A percentile compares a stretch with the other conserved stretches of the same genome.
Evolutionary conservation across 495 filamentous ascomycete species (phyloP).

Genomic region (Daldinia concentrica): DNA sequence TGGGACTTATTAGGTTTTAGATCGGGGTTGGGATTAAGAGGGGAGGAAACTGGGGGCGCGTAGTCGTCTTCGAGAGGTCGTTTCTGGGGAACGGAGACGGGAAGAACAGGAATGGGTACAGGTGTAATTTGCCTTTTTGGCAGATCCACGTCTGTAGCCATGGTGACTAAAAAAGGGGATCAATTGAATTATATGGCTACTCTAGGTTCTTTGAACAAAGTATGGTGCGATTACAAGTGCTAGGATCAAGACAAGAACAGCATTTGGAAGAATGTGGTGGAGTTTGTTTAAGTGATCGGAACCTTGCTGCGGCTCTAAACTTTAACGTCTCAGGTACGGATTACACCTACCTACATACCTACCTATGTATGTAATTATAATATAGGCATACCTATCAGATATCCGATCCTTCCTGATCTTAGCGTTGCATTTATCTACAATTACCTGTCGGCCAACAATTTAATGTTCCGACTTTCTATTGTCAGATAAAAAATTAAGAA

Average conservation of each 20-base stretch:
- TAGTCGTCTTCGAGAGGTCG: constrained; percentile 62
- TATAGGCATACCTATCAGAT: background rate
- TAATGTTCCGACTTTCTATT: background rate
- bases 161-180: constrained; percentile 34
- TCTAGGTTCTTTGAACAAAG: constrained; percentile 3
- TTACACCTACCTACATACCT: background rate
- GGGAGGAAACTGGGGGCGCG: constrained; percentile 67
- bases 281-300: constrained; percentile 11
- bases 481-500: background rate
- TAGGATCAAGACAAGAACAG: background rate
- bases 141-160: constrained; percentile 51
- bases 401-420: background rate
- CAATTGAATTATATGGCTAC: background rate
- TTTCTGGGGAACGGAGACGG: constrained; percentile 66
- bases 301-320: constrained; percentile 25
- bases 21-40: constrained; percentile 66
- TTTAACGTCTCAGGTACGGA: constrained; percentile 9
- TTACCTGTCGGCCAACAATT: background rate
- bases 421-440: background rate
- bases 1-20: constrained; percentile 45
- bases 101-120: constrained; percentile 44
- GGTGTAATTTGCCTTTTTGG: constrained; percentile 56
- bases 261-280: constrained; percentile 7
- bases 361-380: too few relatives aligned
- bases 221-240: background rate